These are phyloP conservation scores for Naematelia aurantialba DNA, from an alignment of 768 basidiomycete species.

Conservation along the genomic window DNA sequence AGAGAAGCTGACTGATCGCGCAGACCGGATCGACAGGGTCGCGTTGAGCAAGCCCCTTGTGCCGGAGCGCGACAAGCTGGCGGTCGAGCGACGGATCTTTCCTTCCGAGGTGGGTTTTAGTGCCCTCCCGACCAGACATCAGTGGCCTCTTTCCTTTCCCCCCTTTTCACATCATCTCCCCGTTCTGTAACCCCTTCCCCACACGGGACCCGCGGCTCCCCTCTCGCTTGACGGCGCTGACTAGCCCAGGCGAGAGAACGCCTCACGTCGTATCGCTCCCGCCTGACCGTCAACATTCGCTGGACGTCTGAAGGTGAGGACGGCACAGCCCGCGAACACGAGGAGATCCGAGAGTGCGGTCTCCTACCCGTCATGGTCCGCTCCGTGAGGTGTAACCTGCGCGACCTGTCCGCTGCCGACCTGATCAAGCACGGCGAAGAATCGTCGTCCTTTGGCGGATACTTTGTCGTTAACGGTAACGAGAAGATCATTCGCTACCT, in stretches of 20 bases:
- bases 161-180: too few species aligned
- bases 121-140: too few species aligned
- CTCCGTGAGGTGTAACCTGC: constrained; percentile 88
- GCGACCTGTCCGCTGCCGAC: constrained; percentile 73
- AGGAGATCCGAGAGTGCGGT: constrained; percentile 78
- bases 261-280: constrained; percentile 82
- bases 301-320: constrained; percentile 64
- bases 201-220: too few species aligned
- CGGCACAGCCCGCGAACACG: constrained; percentile 61
- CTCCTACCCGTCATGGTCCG: constrained; percentile 94
- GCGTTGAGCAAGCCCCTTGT: constrained; percentile 81
- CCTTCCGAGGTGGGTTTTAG: constrained; percentile 72
- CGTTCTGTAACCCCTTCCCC: too few species aligned
- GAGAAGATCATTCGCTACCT: constrained; percentile 96
- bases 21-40: constrained; percentile 88
- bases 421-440: constrained; percentile 90
- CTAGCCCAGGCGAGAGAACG: constrained; percentile 80
- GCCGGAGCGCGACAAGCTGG: constrained; percentile 71
- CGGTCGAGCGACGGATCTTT: constrained; percentile 72
- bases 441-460: constrained; percentile 96
- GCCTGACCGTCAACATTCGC: constrained; percentile 78
- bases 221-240: too few species aligned
- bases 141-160: too few species aligned
- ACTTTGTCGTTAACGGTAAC: constrained; percentile 98
- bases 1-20: background rate